A percentile compares a stretch with the other conserved stretches of the same genome.
Conservation (phyloP, 768 basidiomycete genomes). For the Collybiopsis luxurians region DNA sequence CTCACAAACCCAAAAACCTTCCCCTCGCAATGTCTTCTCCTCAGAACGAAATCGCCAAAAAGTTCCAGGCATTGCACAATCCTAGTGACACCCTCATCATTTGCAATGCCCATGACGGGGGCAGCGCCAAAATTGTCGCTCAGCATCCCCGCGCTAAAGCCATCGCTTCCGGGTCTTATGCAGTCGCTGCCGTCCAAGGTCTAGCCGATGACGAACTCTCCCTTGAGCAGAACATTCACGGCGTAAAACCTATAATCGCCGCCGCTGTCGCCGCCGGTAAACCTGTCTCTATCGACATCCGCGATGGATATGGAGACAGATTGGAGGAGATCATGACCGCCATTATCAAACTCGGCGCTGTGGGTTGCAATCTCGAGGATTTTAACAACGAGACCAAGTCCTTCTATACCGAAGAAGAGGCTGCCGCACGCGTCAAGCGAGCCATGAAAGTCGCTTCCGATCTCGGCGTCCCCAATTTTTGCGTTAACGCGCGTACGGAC, state of each 20-base stretch:
- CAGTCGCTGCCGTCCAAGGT: slow-evolving; percentile 2
- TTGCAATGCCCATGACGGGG: slow-evolving; percentile 11
- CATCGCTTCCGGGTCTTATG: slow-evolving; percentile 9
- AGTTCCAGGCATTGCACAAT: slow-evolving; percentile 10
- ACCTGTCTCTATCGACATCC: slow-evolving; percentile 13
- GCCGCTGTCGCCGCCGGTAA: slow-evolving; percentile 1
- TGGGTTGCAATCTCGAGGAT: no score
- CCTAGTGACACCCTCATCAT: slow-evolving; percentile 9
- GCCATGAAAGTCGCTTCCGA: no score
- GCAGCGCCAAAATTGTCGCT: slow-evolving; percentile 7
- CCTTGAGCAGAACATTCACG: neutral
- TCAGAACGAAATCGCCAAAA: slow-evolving; percentile 6
- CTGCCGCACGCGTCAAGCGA: no score
- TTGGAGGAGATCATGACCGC: slow-evolving; percentile 1
- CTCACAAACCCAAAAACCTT: no score
- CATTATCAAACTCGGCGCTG: slow-evolving; percentile 11
- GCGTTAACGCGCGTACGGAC: no score
- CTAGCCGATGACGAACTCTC: slow-evolving; percentile 8
- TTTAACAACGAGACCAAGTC: no score
- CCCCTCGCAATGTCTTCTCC: neutral
- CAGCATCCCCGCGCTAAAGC: slow-evolving; percentile 6
- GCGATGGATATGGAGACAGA: slow-evolving; percentile 11
- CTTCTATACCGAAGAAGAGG: no score
- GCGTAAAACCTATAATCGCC: neutral
- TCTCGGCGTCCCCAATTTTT: no score